phyloP scores from a whole-genome alignment of 176 grass and related monocot genomes.

The Ampelocalamus luodianensis region DNA sequence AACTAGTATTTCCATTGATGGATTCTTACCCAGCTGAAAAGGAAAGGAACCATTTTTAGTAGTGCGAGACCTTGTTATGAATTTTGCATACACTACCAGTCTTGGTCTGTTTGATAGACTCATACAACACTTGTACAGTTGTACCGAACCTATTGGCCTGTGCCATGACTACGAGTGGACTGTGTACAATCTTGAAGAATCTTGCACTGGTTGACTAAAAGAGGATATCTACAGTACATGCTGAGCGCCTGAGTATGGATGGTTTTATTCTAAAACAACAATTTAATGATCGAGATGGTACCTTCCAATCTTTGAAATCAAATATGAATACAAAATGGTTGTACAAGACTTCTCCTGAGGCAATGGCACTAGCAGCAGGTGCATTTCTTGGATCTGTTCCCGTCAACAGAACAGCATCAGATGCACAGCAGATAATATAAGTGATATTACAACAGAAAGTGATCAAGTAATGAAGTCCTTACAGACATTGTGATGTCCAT shows the following conservation, averaged over 20 bases:
- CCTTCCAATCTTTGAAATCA: constrained; percentile 95
- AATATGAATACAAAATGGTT: constrained; percentile 83
- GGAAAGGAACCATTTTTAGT: neutral
- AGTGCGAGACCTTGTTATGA: neutral
- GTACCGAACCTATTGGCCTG: neutral
- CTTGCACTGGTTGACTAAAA: neutral
- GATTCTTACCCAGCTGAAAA: neutral
- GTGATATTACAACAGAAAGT: neutral
- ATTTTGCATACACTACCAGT: neutral
- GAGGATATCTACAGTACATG: neutral
- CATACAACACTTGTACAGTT: neutral
- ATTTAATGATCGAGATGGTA: constrained; percentile 1
- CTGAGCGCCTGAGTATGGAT: neutral
- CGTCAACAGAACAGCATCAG: constrained; percentile 14
- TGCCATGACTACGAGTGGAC: neutral
- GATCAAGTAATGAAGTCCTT: constrained; percentile 38
- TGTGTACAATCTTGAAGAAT: neutral
- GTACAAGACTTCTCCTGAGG: constrained; percentile 64
- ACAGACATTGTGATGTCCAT: constrained; percentile 74
- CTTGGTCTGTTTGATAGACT: neutral
- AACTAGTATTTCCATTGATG: neutral
- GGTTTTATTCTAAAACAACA: neutral
- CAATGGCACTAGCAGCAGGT: constrained; percentile 50
- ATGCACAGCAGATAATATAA: neutral
- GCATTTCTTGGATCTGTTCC: constrained; percentile 83